phyloP scores from a whole-genome alignment of 2,329 filamentous ascomycete species.

The Fusarium praegraminearum region DNA sequence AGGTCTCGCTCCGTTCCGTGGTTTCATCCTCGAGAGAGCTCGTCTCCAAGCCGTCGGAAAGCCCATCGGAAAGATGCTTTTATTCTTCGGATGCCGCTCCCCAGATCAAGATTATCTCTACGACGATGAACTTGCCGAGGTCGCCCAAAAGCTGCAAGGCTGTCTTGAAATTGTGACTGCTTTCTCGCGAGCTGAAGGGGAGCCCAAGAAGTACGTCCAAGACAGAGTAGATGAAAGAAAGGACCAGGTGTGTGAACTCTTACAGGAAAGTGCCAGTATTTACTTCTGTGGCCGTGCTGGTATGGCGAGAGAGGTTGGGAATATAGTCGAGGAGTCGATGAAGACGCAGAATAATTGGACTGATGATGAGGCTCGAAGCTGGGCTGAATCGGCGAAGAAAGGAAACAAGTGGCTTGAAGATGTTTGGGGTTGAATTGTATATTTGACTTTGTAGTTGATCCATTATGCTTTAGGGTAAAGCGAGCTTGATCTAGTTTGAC shows the following conservation, averaged over 20 bases:
- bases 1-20: slow-evolving; percentile 59
- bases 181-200: slow-evolving; percentile 29
- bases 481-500: background rate
- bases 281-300: slow-evolving; percentile 58
- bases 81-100: slow-evolving; percentile 72
- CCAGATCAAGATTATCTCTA: slow-evolving; percentile 68
- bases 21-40: slow-evolving; percentile 46
- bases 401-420: slow-evolving; percentile 66
- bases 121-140: slow-evolving; percentile 53
- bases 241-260: slow-evolving; percentile 46
- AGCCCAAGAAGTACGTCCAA: slow-evolving; percentile 54
- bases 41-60: slow-evolving; percentile 39
- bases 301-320: slow-evolving; percentile 60
- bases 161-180: slow-evolving; percentile 37
- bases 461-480: background rate
- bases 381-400: slow-evolving; percentile 62
- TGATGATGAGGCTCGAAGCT: slow-evolving; percentile 57
- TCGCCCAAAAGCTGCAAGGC: slow-evolving; percentile 27
- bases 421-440: slow-evolving; percentile 59
- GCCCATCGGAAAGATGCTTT: slow-evolving; percentile 41
- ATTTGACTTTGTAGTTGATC: background rate
- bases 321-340: slow-evolving; percentile 54
- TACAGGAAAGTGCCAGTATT: slow-evolving; percentile 53
- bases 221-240: slow-evolving; percentile 51
- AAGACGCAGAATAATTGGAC: slow-evolving; percentile 52